Evolutionary conservation across 768 basidiomycete species (phyloP).

Genomic region (Phallus indusiatus): DNA sequence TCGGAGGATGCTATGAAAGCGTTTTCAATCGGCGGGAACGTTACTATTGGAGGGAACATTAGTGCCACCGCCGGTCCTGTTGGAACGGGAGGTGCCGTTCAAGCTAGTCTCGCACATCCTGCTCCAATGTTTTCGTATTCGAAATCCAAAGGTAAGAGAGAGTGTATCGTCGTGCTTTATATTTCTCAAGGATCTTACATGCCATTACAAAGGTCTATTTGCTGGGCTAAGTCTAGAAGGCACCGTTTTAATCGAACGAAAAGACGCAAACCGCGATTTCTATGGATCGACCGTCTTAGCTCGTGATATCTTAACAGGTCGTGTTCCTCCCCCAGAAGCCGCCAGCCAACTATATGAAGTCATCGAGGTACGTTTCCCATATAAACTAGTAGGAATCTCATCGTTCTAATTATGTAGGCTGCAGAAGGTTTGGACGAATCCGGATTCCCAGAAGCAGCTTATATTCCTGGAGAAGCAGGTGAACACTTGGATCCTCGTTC

Average conservation of each 20-base stretch:
- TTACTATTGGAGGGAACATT: conserved; percentile 88
- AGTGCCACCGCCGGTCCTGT: conserved; percentile 85
- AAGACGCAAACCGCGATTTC: conserved; percentile 93
- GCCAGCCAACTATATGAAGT: conserved; percentile 89
- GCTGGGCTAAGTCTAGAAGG: conserved; percentile 94
- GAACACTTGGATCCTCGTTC: conserved; percentile 42
- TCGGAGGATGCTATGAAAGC: conserved; percentile 92
- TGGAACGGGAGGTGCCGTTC: conserved; percentile 86
- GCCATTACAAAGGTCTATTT: conserved; percentile 61
- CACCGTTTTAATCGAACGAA: conserved; percentile 87
- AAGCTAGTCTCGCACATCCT: conserved; percentile 82
- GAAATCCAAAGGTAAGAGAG: conserved; percentile 86
- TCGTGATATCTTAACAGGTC: conserved; percentile 82
- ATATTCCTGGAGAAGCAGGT: conserved; percentile 61
- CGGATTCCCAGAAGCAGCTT: conserved; percentile 67
- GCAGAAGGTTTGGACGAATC: conserved; percentile 88
- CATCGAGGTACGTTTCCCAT: conserved; percentile 46
- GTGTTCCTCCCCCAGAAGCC: conserved; percentile 95
- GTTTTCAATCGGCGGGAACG: conserved; percentile 91
- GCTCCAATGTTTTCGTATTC: conserved; percentile 98
- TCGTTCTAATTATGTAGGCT: conserved; percentile 26
- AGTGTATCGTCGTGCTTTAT: no score
- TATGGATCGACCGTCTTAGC: conserved; percentile 89
- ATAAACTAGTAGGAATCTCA: background rate
- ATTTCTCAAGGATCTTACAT: no score